Conservation (phyloP, 306 rosid genomes). For the Dicorynia guianensis region DNA sequence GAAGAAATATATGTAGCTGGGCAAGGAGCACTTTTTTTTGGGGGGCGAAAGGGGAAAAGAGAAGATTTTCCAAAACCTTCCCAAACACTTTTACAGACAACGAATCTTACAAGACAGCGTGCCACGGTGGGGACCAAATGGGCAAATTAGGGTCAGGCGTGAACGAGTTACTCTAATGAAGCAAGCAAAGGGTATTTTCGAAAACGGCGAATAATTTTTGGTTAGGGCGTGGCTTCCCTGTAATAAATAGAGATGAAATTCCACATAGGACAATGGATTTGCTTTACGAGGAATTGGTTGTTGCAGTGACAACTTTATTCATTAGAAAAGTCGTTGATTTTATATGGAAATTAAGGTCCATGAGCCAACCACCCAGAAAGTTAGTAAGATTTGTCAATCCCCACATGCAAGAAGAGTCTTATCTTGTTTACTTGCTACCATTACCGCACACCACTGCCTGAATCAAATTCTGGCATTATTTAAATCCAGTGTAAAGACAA, state of each 20-base stretch:
- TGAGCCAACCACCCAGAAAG: conserved; percentile 41
- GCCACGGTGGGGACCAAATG: conserved; percentile 67
- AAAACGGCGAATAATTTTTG: too few species aligned
- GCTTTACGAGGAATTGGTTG: conserved; percentile 35
- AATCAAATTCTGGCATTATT: conserved; percentile 28
- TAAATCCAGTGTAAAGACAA: too few species aligned
- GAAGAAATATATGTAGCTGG: conserved; percentile 45
- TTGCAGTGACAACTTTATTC: neutral
- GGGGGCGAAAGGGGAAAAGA: conserved; percentile 52
- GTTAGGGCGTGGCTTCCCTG: too few species aligned
- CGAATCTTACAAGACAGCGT: conserved; percentile 42
- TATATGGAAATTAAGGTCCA: conserved; percentile 29
- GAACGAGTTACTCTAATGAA: too few species aligned
- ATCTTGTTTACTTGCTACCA: conserved; percentile 26
- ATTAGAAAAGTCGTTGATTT: neutral
- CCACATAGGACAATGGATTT: conserved; percentile 39
- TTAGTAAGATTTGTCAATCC: conserved; percentile 55
- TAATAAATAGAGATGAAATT: conserved; percentile 8
- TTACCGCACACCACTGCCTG: conserved; percentile 9
- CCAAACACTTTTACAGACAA: conserved; percentile 34
- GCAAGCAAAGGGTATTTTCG: too few species aligned
- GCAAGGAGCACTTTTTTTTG: conserved; percentile 43
- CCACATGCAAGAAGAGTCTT: conserved; percentile 49
- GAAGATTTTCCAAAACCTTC: conserved; percentile 51
- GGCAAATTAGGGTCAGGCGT: too few species aligned